A percentile compares a stretch with the other conserved stretches of the same genome.
phyloP scores from a whole-genome alignment of 2,329 filamentous ascomycete species.

The Cladophialophora psammophila region DNA sequence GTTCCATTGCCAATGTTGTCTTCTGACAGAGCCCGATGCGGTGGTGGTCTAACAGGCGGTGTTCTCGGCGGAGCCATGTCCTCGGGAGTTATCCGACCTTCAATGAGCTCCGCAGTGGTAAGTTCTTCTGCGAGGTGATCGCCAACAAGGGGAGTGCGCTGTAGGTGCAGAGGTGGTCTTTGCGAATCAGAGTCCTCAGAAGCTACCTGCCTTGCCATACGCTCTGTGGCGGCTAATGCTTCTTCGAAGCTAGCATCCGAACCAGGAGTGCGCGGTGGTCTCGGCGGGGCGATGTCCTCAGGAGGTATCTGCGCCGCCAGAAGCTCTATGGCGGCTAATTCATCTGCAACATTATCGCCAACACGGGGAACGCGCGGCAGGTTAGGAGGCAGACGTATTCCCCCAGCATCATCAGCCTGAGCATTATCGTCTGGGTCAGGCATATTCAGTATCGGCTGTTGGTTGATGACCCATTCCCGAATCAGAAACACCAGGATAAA shows the following conservation, averaged over 20 bases:
- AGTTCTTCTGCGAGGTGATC: neutral
- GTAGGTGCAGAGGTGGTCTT: neutral
- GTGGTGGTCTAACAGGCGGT: constrained; percentile 7
- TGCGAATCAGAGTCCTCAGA: neutral
- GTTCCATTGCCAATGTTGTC: constrained; percentile 45
- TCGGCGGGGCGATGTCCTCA: neutral
- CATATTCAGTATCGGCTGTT: constrained; percentile 91
- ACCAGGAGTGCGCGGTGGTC: neutral
- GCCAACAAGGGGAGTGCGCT: neutral
- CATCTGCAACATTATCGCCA: constrained; percentile 6
- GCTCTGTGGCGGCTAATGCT: neutral
- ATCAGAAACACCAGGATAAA: constrained; percentile 98
- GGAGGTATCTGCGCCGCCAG: neutral
- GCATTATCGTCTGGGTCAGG: constrained; percentile 60
- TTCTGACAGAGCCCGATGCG: constrained; percentile 42
- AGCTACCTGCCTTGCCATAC: neutral
- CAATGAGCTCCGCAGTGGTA: neutral
- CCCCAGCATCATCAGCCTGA: constrained; percentile 23
- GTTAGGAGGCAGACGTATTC: neutral
- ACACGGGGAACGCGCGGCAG: constrained; percentile 11
- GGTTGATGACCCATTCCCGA: constrained; percentile 96
- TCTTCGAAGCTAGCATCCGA: neutral
- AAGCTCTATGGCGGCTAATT: neutral
- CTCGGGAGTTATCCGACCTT: neutral
- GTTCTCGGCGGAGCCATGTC: neutral